phyloP scores from a whole-genome alignment of 352 stramenopile genomes.

The Hyaloperonospora arabidopsidis region DNA sequence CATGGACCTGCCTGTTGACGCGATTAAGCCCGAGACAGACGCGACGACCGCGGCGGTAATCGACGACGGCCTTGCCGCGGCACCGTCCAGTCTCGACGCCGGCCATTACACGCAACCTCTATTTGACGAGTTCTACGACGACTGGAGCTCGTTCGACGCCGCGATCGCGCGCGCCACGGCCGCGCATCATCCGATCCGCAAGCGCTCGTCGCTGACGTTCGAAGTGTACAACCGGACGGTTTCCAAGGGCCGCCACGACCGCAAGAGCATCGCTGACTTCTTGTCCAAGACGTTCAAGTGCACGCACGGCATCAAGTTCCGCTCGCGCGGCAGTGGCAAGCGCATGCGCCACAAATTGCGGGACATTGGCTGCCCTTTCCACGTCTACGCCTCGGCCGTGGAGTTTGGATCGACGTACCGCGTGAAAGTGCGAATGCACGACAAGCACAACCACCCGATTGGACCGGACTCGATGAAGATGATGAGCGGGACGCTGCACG shows the following conservation, averaged over 20 bases:
- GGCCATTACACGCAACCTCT: conserved; percentile 21
- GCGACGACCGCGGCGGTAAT: conserved; percentile 3
- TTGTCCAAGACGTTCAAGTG: conserved; percentile 82
- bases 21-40: conserved; percentile 13
- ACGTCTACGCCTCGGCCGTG: conserved; percentile 66
- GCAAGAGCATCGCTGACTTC: conserved; percentile 65
- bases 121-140: conserved; percentile 69
- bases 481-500: conserved; percentile 37
- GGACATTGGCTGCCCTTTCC: conserved; percentile 71
- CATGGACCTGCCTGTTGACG: conserved; percentile 18
- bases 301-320: conserved; percentile 80
- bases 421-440: conserved; percentile 61
- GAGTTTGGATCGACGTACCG: conserved; percentile 58
- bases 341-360: conserved; percentile 56
- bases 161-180: conserved; percentile 53
- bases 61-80: background rate
- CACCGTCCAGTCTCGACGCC: background rate
- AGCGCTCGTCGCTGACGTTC: conserved; percentile 76
- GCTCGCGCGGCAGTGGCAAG: conserved; percentile 58
- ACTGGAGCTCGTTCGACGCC: conserved; percentile 62
- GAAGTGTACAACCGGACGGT: conserved; percentile 83
- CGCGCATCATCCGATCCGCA: conserved; percentile 68
- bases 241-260: conserved; percentile 75
- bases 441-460: conserved; percentile 75
- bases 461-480: conserved; percentile 56